Evolutionary conservation across 371 early-diverging fungal species (phyloP).

Genomic region (Apophysomyces elegans): DNA sequence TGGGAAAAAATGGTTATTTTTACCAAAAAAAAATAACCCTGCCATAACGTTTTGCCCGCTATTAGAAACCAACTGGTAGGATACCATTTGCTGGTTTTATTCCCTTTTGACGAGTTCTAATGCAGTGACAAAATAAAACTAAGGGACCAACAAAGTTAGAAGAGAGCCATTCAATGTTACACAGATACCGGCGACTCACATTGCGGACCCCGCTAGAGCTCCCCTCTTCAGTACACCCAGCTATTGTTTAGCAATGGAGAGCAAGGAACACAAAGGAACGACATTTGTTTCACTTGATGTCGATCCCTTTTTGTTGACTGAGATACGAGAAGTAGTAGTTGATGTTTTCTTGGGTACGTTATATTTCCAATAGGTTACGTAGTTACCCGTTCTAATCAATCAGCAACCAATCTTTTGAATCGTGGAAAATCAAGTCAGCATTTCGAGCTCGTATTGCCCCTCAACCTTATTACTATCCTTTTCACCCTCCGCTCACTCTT

Average conservation of each 20-base stretch:
- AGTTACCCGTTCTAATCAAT: background rate
- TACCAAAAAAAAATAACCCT: constrained; percentile 4
- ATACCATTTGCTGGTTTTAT: background rate
- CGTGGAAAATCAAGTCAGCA: background rate
- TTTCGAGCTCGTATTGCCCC: background rate
- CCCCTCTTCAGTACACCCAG: constrained; percentile 2
- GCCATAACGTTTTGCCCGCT: background rate
- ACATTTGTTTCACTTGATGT: constrained; percentile 11
- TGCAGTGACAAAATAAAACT: constrained; percentile 4
- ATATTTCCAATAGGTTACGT: background rate
- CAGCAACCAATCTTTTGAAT: background rate
- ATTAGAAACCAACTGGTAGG: background rate
- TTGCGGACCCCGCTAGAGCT: background rate
- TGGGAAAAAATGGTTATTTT: constrained; percentile 9
- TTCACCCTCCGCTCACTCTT: background rate
- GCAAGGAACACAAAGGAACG: constrained; percentile 9
- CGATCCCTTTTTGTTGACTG: constrained; percentile 1
- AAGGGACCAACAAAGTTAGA: constrained; percentile 7
- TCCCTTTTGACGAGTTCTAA: constrained; percentile 1
- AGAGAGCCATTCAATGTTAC: constrained; percentile 4
- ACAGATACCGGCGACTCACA: background rate
- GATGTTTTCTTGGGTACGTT: background rate
- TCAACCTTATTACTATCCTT: background rate
- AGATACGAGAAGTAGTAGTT: constrained; percentile 1
- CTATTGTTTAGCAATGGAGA: constrained; percentile 9